phyloP scores from a whole-genome alignment of 1,284 basidiomycete species.

The Trichosporon coremiiforme region DNA sequence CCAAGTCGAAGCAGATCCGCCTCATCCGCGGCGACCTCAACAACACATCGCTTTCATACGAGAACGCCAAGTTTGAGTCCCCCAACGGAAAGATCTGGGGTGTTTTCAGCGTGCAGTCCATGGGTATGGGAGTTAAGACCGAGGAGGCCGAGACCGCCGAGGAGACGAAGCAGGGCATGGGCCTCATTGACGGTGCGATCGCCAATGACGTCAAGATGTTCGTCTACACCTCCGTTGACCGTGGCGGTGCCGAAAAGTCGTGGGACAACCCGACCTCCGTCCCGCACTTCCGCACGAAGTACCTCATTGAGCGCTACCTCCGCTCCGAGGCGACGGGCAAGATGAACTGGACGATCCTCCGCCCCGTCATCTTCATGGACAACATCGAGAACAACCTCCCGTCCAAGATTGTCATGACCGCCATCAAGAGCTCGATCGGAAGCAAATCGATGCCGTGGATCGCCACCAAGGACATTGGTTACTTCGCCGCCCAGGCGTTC shows the following conservation, averaged over 20 bases:
- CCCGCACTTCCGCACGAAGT: slow-evolving; percentile 32
- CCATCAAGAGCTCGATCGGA: slow-evolving; percentile 31
- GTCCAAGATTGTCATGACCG: slow-evolving; percentile 32
- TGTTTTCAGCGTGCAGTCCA: slow-evolving; percentile 36
- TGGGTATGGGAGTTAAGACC: background rate
- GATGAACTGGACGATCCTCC: slow-evolving; percentile 29
- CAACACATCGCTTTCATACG: slow-evolving; percentile 25
- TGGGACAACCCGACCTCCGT: slow-evolving; percentile 27
- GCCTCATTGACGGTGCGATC: slow-evolving; percentile 55
- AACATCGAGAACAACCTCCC: slow-evolving; percentile 29
- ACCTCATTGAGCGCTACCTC: slow-evolving; percentile 30
- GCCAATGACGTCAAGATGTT: slow-evolving; percentile 56
- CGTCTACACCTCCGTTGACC: slow-evolving; percentile 52
- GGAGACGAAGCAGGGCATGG: slow-evolving; percentile 31
- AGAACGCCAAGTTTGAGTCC: slow-evolving; percentile 25
- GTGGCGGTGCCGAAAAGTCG: slow-evolving; percentile 34
- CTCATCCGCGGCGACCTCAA: slow-evolving; percentile 36
- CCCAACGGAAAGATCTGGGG: slow-evolving; percentile 35
- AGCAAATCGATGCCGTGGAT: slow-evolving; percentile 36
- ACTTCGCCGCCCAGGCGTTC: slow-evolving; percentile 34
- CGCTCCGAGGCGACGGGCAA: slow-evolving; percentile 12
- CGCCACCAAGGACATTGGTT: slow-evolving; percentile 36
- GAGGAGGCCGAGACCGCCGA: slow-evolving; percentile 15
- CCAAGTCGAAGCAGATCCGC: slow-evolving; percentile 30
- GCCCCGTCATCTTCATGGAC: slow-evolving; percentile 31